Conservation (phyloP, 495 filamentous ascomycete species). For the Echria macrotheca region DNA sequence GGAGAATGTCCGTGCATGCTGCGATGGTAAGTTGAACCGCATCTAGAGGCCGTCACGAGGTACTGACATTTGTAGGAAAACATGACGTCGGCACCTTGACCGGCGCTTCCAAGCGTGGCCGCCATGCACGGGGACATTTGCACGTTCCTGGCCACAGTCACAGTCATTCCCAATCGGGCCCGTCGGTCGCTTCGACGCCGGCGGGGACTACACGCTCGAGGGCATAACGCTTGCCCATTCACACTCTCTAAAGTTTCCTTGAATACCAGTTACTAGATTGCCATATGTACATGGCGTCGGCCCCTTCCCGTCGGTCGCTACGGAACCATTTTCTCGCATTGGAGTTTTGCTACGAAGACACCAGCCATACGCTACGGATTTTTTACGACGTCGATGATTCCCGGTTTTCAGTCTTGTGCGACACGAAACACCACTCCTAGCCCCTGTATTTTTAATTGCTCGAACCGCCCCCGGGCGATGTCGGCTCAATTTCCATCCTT, state of each 20-base stretch:
- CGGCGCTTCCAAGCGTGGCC: conserved; percentile 36
- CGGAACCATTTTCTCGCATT: conserved; percentile 24
- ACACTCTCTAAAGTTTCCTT: conserved; percentile 17
- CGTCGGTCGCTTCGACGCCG: conserved; percentile 33
- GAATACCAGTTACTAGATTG: conserved; percentile 13
- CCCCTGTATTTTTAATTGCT: too few species aligned
- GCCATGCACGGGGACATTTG: conserved; percentile 21
- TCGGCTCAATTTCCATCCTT: too few species aligned
- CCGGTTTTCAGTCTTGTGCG: too few species aligned
- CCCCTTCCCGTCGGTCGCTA: conserved; percentile 33
- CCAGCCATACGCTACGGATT: conserved; percentile 26
- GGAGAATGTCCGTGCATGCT: conserved; percentile 95
- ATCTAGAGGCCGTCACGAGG: background rate
- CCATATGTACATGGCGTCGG: conserved; percentile 11
- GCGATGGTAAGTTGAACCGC: conserved; percentile 66
- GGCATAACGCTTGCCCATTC: conserved; percentile 17
- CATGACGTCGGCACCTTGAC: conserved; percentile 60
- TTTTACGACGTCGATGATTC: conserved; percentile 28
- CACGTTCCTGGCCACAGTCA: conserved; percentile 26
- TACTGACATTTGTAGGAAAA: conserved; percentile 54
- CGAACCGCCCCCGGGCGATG: too few species aligned
- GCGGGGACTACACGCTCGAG: conserved; percentile 26
- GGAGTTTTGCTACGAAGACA: conserved; percentile 25
- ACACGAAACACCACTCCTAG: too few species aligned
- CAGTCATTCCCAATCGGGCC: conserved; percentile 29